Percentiles rank a stretch among this genome's conserved stretches.
These are phyloP conservation scores for Odontarrhena argentea DNA, from an alignment of 345 rosid genomes.

Conservation along the genomic window DNA sequence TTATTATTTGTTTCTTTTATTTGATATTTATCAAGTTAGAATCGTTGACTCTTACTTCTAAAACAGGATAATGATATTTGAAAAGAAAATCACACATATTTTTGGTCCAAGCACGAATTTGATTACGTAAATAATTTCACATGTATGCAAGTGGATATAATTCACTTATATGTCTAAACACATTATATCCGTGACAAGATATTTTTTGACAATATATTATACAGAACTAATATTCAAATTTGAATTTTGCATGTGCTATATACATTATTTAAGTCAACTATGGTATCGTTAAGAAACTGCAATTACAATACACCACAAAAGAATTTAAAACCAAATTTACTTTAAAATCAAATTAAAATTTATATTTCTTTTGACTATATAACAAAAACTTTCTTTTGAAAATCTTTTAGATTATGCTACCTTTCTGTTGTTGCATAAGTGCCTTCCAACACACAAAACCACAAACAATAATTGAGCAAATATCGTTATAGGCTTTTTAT, in stretches of 20 bases:
- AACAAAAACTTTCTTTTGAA: neutral
- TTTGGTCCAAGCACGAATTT: constrained; percentile 22
- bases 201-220: constrained; percentile 21
- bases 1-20: constrained; percentile 15
- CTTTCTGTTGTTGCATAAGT: constrained; percentile 8
- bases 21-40: neutral
- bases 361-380: too few species aligned
- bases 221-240: constrained; percentile 19
- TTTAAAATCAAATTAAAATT: neutral
- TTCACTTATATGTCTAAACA: constrained; percentile 16
- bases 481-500: constrained; percentile 17
- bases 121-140: constrained; percentile 33
- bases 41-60: constrained; percentile 26
- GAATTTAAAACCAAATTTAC: neutral
- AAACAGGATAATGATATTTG: constrained; percentile 33
- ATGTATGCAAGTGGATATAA: constrained; percentile 23
- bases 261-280: too few species aligned
- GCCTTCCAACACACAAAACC: neutral
- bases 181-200: constrained; percentile 16
- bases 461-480: neutral
- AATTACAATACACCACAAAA: neutral
- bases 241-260: constrained; percentile 22
- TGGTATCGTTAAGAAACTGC: neutral
- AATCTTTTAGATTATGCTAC: too few species aligned
- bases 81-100: constrained; percentile 24